These are phyloP conservation scores for Ophiostoma pallidulum DNA, from an alignment of 2,329 filamentous ascomycete species.

Conservation along the genomic window DNA sequence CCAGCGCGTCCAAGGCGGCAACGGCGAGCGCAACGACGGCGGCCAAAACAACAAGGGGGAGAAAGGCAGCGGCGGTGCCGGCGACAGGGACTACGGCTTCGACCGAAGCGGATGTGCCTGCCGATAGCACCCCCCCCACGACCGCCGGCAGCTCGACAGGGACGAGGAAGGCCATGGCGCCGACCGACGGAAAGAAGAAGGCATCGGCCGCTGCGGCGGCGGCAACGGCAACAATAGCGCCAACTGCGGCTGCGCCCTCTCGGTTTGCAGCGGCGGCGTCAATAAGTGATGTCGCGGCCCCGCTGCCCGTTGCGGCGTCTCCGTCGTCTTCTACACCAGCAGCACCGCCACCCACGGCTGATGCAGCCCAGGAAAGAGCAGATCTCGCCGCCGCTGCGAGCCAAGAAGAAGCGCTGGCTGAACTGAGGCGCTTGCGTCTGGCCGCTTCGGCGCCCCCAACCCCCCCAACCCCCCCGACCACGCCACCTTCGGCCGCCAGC, in stretches of 20 bases:
- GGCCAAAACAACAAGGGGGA: conserved; percentile 5
- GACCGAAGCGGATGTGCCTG: not conserved
- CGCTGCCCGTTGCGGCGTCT: no score
- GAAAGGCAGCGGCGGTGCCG: conserved; percentile 1
- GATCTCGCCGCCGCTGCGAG: not conserved
- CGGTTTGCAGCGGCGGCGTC: conserved; percentile 4
- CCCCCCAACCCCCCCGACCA: no score
- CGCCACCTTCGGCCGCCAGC: not conserved
- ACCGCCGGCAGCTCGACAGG: not conserved
- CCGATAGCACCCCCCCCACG: not conserved
- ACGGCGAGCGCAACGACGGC: not conserved
- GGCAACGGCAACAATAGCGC: not conserved
- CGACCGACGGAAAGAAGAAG: not conserved
- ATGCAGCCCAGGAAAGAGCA: not conserved
- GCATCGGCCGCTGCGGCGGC: not conserved
- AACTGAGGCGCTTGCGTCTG: conserved; percentile 14
- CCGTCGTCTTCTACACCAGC: no score
- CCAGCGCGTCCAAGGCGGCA: conserved; percentile 5
- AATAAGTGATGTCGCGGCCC: no score
- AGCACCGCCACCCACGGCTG: not conserved
- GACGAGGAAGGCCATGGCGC: not conserved
- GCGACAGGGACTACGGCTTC: not conserved
- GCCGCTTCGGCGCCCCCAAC: conserved; percentile 4
- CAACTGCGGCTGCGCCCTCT: not conserved
- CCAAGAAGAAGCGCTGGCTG: conserved; percentile 15